A percentile compares a stretch with the other conserved stretches of the same genome.
Conservation (phyloP, 345 rosid species). For the Iberis pinnata region DNA sequence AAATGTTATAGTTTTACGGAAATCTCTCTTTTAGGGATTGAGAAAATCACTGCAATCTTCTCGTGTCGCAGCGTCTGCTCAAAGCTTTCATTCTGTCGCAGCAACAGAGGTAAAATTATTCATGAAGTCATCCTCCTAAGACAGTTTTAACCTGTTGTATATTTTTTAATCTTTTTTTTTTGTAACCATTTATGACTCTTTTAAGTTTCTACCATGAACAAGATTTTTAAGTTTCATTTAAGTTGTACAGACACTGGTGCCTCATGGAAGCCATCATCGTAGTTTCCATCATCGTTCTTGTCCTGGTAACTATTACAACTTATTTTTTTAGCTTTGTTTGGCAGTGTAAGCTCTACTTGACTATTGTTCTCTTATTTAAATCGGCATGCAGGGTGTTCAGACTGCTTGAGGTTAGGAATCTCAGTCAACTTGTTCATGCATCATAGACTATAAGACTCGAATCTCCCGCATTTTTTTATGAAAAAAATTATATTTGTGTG, state of each 20-base stretch:
- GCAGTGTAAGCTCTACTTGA: not conserved
- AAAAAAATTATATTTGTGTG: slow-evolving; percentile 1
- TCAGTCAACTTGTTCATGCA: slow-evolving; percentile 10
- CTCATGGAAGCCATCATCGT: slow-evolving; percentile 38
- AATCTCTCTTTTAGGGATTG: slow-evolving; percentile 34
- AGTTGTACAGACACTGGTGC: slow-evolving; percentile 37
- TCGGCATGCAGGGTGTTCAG: slow-evolving; percentile 36
- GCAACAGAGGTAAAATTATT: slow-evolving; percentile 38
- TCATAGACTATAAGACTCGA: not conserved
- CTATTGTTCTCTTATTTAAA: slow-evolving; percentile 5
- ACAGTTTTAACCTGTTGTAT: not conserved
- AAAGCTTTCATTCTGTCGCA: slow-evolving; percentile 36
- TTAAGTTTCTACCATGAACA: slow-evolving; percentile 2
- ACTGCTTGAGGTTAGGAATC: slow-evolving; percentile 27
- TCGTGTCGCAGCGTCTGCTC: slow-evolving; percentile 36
- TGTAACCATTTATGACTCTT: too few relatives aligned
- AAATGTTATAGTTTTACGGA: not conserved
- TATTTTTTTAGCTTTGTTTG: not conserved
- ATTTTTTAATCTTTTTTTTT: too few relatives aligned
- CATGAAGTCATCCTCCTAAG: too few relatives aligned
- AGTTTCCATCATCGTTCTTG: slow-evolving; percentile 41
- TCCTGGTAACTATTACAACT: slow-evolving; percentile 36
- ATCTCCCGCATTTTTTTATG: not conserved
- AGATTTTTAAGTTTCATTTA: slow-evolving; percentile 4
- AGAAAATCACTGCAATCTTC: slow-evolving; percentile 34